A percentile compares a stretch with the other conserved stretches of the same genome.
phyloP scores from a whole-genome alignment of 169 alveolate genomes.

The Plasmodium ovale region DNA sequence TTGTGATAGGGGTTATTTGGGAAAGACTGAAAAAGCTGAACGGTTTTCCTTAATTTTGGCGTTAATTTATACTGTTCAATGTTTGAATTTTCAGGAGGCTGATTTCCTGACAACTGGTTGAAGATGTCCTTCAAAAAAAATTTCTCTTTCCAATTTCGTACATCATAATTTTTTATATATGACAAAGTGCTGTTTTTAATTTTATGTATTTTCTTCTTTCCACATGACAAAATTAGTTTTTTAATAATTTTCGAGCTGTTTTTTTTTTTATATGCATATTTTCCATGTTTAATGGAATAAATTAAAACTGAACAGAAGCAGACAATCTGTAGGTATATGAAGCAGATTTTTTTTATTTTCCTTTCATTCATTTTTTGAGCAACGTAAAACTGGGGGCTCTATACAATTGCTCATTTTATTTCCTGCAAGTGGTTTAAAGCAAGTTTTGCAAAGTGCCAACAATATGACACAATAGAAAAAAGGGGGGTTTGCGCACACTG shows the following conservation, averaged over 20 bases:
- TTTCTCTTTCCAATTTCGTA: constrained; percentile 3
- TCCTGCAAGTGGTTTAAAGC: not conserved
- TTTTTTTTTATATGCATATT: constrained; percentile 13
- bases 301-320: constrained; percentile 31
- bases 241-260: too few relatives aligned
- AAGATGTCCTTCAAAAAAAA: constrained; percentile 22
- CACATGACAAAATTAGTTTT: not conserved
- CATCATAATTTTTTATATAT: constrained; percentile 41
- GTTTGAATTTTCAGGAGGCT: constrained; percentile 32
- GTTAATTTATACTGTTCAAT: constrained; percentile 62
- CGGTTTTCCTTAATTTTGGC: constrained; percentile 73
- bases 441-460: not conserved
- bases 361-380: constrained; percentile 51
- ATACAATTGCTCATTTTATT: not conserved
- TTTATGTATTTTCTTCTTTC: constrained; percentile 18
- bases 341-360: constrained; percentile 22
- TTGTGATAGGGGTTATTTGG: constrained; percentile 58
- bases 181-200: constrained; percentile 8
- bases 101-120: constrained; percentile 35
- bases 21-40: constrained; percentile 42
- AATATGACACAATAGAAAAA: too few relatives aligned
- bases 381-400: not conserved
- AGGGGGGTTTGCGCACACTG: too few relatives aligned
- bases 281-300: constrained; percentile 29
- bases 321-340: constrained; percentile 28